phyloP scores from a whole-genome alignment of 169 alveolate genomes.

The Eimeria sp. region DNA sequence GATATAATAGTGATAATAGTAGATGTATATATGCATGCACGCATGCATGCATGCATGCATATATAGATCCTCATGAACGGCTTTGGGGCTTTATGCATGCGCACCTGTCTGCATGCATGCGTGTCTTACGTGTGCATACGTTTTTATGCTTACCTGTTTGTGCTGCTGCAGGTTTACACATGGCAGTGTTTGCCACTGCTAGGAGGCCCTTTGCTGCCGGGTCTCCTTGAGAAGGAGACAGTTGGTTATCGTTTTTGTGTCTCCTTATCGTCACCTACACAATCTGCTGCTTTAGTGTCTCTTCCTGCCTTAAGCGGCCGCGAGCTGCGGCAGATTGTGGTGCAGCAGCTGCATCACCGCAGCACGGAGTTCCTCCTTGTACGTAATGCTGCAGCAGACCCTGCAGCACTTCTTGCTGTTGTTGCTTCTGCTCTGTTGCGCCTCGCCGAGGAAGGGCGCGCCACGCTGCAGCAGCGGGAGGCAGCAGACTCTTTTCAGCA shows the following conservation, averaged over 20 bases:
- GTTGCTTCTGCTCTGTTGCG: conserved; percentile 56
- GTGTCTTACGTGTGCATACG: not conserved
- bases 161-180: conserved; percentile 35
- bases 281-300: conserved; percentile 2
- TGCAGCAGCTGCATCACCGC: conserved; percentile 65
- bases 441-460: conserved; percentile 14
- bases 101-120: not conserved
- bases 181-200: conserved; percentile 52
- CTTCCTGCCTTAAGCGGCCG: conserved; percentile 31
- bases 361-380: conserved; percentile 23
- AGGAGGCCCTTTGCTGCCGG: not conserved
- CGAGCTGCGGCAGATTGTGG: conserved; percentile 55
- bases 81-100: not conserved
- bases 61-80: not conserved
- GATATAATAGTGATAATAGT: not conserved
- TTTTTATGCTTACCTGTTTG: too few species aligned
- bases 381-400: conserved; percentile 58
- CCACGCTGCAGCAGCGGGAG: conserved; percentile 59
- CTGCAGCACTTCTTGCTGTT: conserved; percentile 51
- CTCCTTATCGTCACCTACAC: conserved; percentile 19
- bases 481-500: conserved; percentile 4
- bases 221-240: not conserved
- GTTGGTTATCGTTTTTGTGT: conserved; percentile 34
- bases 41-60: not conserved
- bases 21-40: not conserved